Percentiles rank a stretch among this genome's conserved stretches.
Evolutionary conservation across 306 rosid genomes (phyloP).

Genomic region (Corylus heterophylla): DNA sequence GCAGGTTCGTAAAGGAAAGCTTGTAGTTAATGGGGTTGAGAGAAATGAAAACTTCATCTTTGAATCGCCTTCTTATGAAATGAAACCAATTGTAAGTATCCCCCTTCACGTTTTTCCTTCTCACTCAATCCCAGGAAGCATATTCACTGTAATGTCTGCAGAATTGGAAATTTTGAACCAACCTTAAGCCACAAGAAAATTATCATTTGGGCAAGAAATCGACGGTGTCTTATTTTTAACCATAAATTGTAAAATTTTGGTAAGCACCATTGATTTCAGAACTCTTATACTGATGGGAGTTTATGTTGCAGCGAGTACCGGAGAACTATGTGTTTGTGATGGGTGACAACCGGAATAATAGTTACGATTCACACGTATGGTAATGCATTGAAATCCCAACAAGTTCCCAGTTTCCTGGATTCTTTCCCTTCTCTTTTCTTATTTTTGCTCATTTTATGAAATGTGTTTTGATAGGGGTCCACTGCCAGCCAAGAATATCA

Average conservation of each 20-base stretch:
- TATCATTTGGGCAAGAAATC: background rate
- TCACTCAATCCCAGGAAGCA: background rate
- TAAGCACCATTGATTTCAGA: conserved; percentile 5
- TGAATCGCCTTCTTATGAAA: conserved; percentile 79
- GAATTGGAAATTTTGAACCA: background rate
- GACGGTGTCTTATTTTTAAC: background rate
- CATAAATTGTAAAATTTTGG: background rate
- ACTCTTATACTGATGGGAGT: conserved; percentile 17
- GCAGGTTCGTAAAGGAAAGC: conserved; percentile 90
- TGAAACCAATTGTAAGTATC: conserved; percentile 79
- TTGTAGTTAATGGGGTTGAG: conserved; percentile 88
- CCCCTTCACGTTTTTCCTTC: background rate
- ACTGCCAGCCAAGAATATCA: conserved; percentile 84
- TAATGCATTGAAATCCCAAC: conserved; percentile 36
- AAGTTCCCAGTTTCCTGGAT: conserved; percentile 1
- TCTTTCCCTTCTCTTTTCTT: background rate
- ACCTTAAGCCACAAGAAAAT: background rate
- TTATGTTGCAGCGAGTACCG: conserved; percentile 69
- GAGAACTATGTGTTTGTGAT: conserved; percentile 85
- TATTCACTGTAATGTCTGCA: background rate
- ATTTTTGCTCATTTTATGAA: conserved; percentile 23
- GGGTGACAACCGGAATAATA: conserved; percentile 99
- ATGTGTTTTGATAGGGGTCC: conserved; percentile 74
- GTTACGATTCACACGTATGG: conserved; percentile 98
- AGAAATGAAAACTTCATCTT: conserved; percentile 77